phyloP scores from a whole-genome alignment of 2,329 filamentous ascomycete genomes.

The Volutella citrinella region DNA sequence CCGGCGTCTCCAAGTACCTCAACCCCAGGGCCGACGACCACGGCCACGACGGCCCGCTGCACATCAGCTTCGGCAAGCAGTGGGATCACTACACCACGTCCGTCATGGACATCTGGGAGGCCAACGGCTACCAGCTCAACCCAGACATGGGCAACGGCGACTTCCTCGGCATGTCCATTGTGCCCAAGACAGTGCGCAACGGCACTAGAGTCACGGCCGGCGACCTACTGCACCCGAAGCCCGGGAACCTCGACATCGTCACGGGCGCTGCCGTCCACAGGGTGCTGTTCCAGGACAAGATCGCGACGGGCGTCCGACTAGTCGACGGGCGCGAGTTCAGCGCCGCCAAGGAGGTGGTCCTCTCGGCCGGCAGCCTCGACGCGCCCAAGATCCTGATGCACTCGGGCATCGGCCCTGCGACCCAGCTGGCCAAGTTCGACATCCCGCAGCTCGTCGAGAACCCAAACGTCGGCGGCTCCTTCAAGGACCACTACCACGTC shows the following conservation, averaged over 20 bases:
- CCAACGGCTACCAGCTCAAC: not conserved
- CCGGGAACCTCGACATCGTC: slow-evolving; percentile 1
- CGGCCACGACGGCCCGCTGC: not conserved
- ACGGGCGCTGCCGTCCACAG: slow-evolving; percentile 9
- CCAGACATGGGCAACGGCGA: not conserved
- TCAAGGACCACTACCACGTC: slow-evolving; percentile 15
- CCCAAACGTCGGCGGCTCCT: slow-evolving; percentile 1
- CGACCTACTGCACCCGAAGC: not conserved
- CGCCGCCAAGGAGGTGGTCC: slow-evolving; percentile 12
- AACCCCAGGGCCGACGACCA: not conserved
- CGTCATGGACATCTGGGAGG: not conserved
- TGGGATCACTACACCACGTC: not conserved
- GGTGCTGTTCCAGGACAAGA: slow-evolving; percentile 8
- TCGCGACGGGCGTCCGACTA: slow-evolving; percentile 7
- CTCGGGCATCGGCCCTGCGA: slow-evolving; percentile 10
- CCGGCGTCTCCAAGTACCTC: not conserved
- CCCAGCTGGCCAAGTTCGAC: not conserved
- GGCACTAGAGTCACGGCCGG: not conserved
- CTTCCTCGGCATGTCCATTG: not conserved
- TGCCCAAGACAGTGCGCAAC: not conserved
- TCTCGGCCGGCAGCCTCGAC: slow-evolving; percentile 15
- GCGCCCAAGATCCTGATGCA: slow-evolving; percentile 16
- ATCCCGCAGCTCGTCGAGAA: not conserved
- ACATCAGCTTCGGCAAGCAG: not conserved
- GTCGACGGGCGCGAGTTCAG: slow-evolving; percentile 8